Evolutionary conservation across 139 green algal species (phyloP).

Genomic region (Ettlia oleoabundans): DNA sequence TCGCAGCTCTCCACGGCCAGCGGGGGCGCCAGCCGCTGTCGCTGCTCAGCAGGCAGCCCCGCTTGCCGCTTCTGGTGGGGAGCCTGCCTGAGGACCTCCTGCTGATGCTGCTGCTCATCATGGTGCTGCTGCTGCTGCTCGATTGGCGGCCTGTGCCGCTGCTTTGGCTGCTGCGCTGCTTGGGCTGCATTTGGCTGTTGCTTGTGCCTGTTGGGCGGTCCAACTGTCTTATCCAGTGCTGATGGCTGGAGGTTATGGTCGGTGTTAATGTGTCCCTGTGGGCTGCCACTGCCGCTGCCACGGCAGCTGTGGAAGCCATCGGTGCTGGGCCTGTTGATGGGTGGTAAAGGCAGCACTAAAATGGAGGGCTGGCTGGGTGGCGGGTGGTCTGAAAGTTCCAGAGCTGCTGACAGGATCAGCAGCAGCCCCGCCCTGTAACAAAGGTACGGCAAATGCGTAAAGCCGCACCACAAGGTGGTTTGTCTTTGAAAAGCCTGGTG

Average conservation of each 20-base stretch:
- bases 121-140: too few species aligned
- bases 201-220: too few species aligned
- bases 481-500: too few species aligned
- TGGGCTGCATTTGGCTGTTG: too few species aligned
- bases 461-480: neutral
- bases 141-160: too few species aligned
- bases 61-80: neutral
- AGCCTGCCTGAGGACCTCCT: neutral
- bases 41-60: neutral
- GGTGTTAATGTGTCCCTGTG: too few species aligned
- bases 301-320: neutral
- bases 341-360: neutral
- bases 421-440: slow-evolving; percentile 11
- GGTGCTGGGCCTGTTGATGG: too few species aligned
- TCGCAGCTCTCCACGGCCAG: neutral
- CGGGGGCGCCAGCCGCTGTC: neutral
- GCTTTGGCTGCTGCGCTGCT: too few species aligned
- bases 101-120: too few species aligned
- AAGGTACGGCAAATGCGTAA: neutral
- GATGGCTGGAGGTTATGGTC: too few species aligned
- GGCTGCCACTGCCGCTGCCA: neutral
- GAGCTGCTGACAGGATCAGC: slow-evolving; percentile 15
- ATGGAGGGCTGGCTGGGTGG: neutral
- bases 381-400: slow-evolving; percentile 6
- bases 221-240: too few species aligned